A percentile compares a stretch with the other conserved stretches of the same genome.
These are phyloP conservation scores for Thamnidium elegans DNA, from an alignment of 192 early-diverging fungal species.

Conservation along the genomic window DNA sequence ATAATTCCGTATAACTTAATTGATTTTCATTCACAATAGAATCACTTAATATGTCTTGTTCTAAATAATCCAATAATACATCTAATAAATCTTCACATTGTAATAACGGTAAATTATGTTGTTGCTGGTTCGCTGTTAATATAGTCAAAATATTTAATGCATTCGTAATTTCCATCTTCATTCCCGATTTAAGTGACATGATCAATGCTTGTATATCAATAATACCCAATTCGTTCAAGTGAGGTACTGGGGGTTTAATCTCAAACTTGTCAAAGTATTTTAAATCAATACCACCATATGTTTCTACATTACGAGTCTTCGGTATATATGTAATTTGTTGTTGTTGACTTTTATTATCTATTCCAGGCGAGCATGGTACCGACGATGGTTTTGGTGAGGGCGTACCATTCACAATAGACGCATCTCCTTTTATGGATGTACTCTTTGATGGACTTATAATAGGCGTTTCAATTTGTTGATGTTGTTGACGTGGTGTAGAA, in stretches of 20 bases:
- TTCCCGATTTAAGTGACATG: constrained; percentile 75
- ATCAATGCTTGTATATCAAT: constrained; percentile 74
- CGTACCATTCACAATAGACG: not conserved
- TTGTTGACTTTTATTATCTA: constrained; percentile 10
- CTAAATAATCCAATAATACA: constrained; percentile 57
- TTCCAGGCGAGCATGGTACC: not conserved
- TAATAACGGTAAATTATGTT: constrained; percentile 11
- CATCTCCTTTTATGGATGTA: not conserved
- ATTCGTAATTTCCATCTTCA: constrained; percentile 69
- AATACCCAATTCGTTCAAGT: constrained; percentile 50
- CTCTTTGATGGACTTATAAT: constrained; percentile 6
- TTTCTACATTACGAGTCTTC: constrained; percentile 65
- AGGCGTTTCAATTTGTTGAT: constrained; percentile 21
- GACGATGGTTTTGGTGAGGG: not conserved
- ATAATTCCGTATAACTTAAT: constrained; percentile 45
- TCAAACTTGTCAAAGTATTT: constrained; percentile 54
- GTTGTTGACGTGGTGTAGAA: constrained; percentile 19
- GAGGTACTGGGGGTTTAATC: constrained; percentile 49
- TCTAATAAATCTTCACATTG: constrained; percentile 69
- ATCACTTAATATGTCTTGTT: constrained; percentile 37
- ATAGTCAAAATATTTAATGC: constrained; percentile 71
- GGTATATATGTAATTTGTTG: constrained; percentile 46
- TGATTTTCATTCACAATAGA: constrained; percentile 5
- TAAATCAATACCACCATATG: constrained; percentile 75
- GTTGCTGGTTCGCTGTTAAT: constrained; percentile 45